Percentiles rank a stretch among this genome's conserved stretches.
These are phyloP conservation scores for Arxiozyma slooffiae DNA, from an alignment of 1,139 yeast genomes.

Conservation along the genomic window DNA sequence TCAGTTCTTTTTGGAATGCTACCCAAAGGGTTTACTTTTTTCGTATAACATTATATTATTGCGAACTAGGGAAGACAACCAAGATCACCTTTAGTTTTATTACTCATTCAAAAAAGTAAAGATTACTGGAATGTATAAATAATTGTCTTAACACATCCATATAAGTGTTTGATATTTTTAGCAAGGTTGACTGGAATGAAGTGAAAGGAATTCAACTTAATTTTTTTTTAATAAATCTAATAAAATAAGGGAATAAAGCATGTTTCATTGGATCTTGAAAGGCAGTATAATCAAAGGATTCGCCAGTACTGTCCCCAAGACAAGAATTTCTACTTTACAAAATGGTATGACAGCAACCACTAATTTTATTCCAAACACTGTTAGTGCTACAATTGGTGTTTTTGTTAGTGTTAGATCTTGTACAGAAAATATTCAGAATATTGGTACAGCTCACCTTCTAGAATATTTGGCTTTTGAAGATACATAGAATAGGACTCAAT, in stretches of 20 bases:
- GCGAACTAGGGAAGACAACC: conserved; percentile 4
- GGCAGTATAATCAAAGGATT: conserved; percentile 10
- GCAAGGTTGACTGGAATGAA: background rate
- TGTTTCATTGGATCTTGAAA: conserved; percentile 6
- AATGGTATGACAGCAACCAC: conserved; percentile 94
- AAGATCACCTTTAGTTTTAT: background rate
- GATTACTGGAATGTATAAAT: background rate
- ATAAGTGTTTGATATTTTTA: background rate
- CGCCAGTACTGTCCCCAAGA: conserved; percentile 31
- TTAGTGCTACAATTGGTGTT: conserved; percentile 94
- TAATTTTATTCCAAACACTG: conserved; percentile 75
- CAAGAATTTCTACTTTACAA: conserved; percentile 52
- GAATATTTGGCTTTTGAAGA: conserved; percentile 97
- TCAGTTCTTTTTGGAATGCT: no score
- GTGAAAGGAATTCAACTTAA: background rate
- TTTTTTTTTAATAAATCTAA: conserved; percentile 39
- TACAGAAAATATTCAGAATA: conserved; percentile 73
- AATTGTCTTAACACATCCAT: no score
- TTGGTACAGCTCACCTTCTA: conserved; percentile 95
- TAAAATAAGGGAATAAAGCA: conserved; percentile 44
- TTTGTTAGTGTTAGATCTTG: conserved; percentile 93
- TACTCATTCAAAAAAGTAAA: background rate
- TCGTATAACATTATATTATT: background rate
- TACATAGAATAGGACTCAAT: conserved; percentile 68
- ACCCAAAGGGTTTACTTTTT: no score